Evolutionary conservation across 2,329 filamentous ascomycete genomes (phyloP).

Genomic region (Alternaria sp.): DNA sequence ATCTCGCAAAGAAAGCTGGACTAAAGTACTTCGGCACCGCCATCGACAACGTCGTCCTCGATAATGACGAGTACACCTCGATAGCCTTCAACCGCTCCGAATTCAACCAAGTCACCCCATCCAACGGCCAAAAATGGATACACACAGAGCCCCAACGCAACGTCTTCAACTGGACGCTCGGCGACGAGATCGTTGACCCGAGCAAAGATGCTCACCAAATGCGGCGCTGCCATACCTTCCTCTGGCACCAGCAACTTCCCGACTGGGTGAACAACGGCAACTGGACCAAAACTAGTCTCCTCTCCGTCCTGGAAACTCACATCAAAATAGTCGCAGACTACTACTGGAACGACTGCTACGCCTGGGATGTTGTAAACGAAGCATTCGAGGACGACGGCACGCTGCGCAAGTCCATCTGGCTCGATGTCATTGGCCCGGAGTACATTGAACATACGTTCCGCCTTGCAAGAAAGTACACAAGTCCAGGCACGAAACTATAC

Average conservation of each 20-base stretch:
- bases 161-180: constrained; percentile 64
- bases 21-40: constrained; percentile 65
- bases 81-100: constrained; percentile 63
- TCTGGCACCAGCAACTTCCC: constrained; percentile 63
- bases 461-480: constrained; percentile 59
- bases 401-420: constrained; percentile 62
- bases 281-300: constrained; percentile 67
- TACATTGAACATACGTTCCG: constrained; percentile 66
- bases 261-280: constrained; percentile 58
- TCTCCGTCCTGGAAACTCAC: constrained; percentile 64
- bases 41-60: constrained; percentile 59
- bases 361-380: constrained; percentile 73
- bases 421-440: constrained; percentile 60
- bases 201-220: constrained; percentile 53
- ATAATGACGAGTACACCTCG: constrained; percentile 61
- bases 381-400: constrained; percentile 64
- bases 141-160: constrained; percentile 64
- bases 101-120: constrained; percentile 70
- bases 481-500: constrained; percentile 65
- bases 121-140: constrained; percentile 71
- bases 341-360: constrained; percentile 66
- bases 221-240: constrained; percentile 68
- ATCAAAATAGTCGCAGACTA: constrained; percentile 65
- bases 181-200: constrained; percentile 57
- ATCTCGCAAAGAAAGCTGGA: constrained; percentile 63